Percentiles rank a stretch among this genome's conserved stretches.
Evolutionary conservation across 1,284 basidiomycete species (phyloP).

Genomic region (Leccinum pachyderme): DNA sequence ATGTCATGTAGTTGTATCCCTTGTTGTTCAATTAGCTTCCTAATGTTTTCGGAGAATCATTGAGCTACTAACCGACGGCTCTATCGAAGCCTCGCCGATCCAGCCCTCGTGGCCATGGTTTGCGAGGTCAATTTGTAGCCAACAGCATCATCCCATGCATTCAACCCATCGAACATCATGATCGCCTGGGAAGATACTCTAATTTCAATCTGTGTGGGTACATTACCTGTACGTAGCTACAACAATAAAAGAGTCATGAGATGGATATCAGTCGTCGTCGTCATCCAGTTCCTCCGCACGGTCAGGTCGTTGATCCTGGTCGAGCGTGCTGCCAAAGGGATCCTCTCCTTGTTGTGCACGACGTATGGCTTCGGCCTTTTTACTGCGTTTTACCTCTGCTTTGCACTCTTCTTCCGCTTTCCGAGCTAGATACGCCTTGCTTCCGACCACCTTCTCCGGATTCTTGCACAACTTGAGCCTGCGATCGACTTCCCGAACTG

Average conservation of each 20-base stretch:
- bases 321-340: constrained; percentile 62
- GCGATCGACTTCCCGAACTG: constrained; percentile 84
- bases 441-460: constrained; percentile 89
- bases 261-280: constrained; percentile 38
- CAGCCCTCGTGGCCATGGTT: constrained; percentile 38
- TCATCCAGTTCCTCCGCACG: constrained; percentile 48
- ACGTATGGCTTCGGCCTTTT: constrained; percentile 58
- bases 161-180: constrained; percentile 19
- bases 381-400: constrained; percentile 61
- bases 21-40: background rate
- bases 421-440: constrained; percentile 69
- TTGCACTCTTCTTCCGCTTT: constrained; percentile 63
- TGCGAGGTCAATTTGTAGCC: constrained; percentile 66
- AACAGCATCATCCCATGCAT: constrained; percentile 40
- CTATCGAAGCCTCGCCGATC: constrained; percentile 64
- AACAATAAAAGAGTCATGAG: background rate
- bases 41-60: background rate
- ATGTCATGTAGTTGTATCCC: background rate
- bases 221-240: constrained; percentile 13
- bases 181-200: constrained; percentile 22
- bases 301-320: constrained; percentile 30
- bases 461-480: constrained; percentile 86
- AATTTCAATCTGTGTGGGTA: constrained; percentile 23
- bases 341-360: constrained; percentile 52
- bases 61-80: constrained; percentile 37